Percentiles rank a stretch among this genome's conserved stretches.
phyloP scores from a whole-genome alignment of 1,139 yeast species.

The Geotrichum citri-aurantii region DNA sequence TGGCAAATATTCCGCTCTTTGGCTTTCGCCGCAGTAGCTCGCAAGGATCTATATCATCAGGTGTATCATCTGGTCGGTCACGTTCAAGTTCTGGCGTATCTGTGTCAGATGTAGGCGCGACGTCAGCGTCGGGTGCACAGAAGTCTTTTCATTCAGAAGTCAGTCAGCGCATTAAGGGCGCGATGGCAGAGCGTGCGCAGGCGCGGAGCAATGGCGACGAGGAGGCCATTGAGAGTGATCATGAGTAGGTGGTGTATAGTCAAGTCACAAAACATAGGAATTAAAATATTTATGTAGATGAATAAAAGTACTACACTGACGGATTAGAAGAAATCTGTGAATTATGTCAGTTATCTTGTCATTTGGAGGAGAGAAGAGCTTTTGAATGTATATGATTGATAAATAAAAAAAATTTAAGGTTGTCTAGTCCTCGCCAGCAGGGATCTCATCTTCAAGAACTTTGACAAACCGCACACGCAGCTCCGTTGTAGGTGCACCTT shows the following conservation, averaged over 20 bases:
- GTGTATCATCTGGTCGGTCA: conserved; percentile 1
- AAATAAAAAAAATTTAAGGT: neutral
- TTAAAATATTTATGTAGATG: neutral
- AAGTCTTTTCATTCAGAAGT: conserved; percentile 28
- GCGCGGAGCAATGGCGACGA: conserved; percentile 17
- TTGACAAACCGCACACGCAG: conserved; percentile 64
- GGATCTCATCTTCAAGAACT: conserved; percentile 86
- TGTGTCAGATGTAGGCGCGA: conserved; percentile 17
- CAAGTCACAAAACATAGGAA: neutral
- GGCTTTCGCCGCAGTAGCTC: conserved; percentile 28
- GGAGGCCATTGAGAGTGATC: conserved; percentile 7
- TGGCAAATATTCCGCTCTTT: conserved; percentile 53
- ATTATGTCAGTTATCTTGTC: no score
- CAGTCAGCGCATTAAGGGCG: conserved; percentile 29
- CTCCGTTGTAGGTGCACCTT: conserved; percentile 83
- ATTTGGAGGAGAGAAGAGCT: no score
- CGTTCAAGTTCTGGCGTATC: conserved; percentile 11
- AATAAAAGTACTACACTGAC: neutral
- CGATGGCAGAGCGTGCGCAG: conserved; percentile 25
- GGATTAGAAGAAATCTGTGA: neutral
- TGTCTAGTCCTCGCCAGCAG: conserved; percentile 87
- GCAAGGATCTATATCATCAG: conserved; percentile 1
- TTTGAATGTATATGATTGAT: neutral
- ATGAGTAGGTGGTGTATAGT: neutral
- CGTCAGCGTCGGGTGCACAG: conserved; percentile 11